Conservation (phyloP, 2,329 filamentous ascomycete genomes). For the Sporothrix luriei region DNA sequence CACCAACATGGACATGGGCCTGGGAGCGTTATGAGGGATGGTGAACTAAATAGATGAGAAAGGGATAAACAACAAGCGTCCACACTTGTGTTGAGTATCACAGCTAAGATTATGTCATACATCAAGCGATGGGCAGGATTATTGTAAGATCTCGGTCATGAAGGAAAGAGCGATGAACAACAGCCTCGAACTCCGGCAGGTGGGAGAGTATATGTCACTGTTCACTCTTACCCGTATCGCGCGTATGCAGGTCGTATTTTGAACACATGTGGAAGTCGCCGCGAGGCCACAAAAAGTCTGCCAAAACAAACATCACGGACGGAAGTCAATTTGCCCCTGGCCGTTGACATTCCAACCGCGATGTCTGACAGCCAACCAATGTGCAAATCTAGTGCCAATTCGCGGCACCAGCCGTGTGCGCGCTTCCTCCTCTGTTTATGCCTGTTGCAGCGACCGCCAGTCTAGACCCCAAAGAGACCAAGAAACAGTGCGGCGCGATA, state of each 20-base stretch:
- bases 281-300: too few species aligned
- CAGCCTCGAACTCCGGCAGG: background rate
- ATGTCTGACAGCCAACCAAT: slow-evolving; percentile 26
- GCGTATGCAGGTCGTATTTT: background rate
- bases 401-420: slow-evolving; percentile 26
- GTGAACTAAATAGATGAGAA: background rate
- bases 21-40: background rate
- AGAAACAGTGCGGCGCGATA: background rate
- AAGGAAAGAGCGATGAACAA: background rate
- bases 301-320: background rate
- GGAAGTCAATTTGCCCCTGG: background rate
- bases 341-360: background rate
- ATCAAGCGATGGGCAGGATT: background rate
- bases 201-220: too few species aligned
- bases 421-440: background rate
- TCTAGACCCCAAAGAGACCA: background rate
- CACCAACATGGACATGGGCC: background rate
- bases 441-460: background rate
- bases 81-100: background rate
- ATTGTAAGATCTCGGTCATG: background rate
- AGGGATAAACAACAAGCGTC: background rate
- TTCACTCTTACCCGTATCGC: background rate
- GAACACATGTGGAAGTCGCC: too few species aligned
- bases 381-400: slow-evolving; percentile 2
- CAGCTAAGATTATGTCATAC: slow-evolving; percentile 4